These are phyloP conservation scores for Wilcoxina mikolae DNA, from an alignment of 495 filamentous ascomycete species.

Conservation along the genomic window DNA sequence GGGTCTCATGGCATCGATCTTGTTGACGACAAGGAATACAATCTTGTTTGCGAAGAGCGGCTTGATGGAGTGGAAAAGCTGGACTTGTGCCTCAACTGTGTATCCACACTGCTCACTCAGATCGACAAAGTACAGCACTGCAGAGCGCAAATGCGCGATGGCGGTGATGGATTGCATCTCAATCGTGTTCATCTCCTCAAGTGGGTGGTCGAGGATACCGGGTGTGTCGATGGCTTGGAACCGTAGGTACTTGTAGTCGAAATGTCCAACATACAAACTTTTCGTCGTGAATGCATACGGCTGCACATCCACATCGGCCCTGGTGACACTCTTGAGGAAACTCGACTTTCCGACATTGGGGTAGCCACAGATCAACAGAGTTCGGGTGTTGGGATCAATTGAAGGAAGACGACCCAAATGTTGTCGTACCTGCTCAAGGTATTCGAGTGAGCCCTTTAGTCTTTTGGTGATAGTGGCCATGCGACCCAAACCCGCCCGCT, in stretches of 20 bases:
- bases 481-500: conserved; percentile 73
- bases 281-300: conserved; percentile 99
- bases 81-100: conserved; percentile 76
- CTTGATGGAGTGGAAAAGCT: conserved; percentile 88
- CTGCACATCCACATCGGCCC: conserved; percentile 95
- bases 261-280: conserved; percentile 91
- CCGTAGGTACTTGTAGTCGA: conserved; percentile 94
- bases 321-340: conserved; percentile 77
- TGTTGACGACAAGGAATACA: conserved; percentile 92
- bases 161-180: conserved; percentile 98
- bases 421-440: conserved; percentile 94
- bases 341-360: conserved; percentile 96
- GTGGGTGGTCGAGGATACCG: conserved; percentile 89
- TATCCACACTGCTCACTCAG: conserved; percentile 96
- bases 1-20: conserved; percentile 79
- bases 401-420: conserved; percentile 94
- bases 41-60: conserved; percentile 95
- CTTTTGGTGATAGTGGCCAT: conserved; percentile 95
- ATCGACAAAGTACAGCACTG: conserved; percentile 96
- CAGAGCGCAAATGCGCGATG: conserved; percentile 86
- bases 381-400: conserved; percentile 92
- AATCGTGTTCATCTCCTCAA: conserved; percentile 99
- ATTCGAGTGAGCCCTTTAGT: conserved; percentile 82
- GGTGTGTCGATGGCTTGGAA: conserved; percentile 85
- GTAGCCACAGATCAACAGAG: conserved; percentile 88